These are phyloP conservation scores for Rutidosis leptorrhynchoides DNA, from an alignment of 129 eudicot genomes.

Conservation along the genomic window DNA sequence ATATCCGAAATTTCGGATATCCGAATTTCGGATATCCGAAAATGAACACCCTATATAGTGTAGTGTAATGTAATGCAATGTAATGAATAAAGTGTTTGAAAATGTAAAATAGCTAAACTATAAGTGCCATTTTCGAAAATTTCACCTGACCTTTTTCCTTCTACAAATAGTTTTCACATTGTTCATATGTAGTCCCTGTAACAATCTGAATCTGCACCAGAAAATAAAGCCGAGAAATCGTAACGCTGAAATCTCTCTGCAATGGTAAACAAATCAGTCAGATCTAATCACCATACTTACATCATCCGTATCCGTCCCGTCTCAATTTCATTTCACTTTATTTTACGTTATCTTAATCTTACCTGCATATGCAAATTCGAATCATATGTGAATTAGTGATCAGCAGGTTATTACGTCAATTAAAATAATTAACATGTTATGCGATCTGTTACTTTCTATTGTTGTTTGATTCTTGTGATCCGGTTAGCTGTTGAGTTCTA, in stretches of 20 bases:
- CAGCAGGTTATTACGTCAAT: background rate
- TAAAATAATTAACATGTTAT: background rate
- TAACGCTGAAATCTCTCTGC: background rate
- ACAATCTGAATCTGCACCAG: conserved; percentile 31
- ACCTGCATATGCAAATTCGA: conserved; percentile 18
- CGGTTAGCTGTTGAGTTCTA: conserved; percentile 8
- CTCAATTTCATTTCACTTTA: background rate
- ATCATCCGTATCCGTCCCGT: background rate
- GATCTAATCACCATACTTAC: conserved; percentile 7
- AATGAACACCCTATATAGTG: too few relatives aligned
- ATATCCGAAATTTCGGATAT: too few relatives aligned
- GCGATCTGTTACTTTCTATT: conserved; percentile 22
- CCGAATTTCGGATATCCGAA: too few relatives aligned
- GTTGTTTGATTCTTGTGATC: conserved; percentile 14
- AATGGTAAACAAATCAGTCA: background rate
- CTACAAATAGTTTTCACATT: conserved; percentile 21
- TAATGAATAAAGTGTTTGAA: background rate
- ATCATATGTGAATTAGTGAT: conserved; percentile 20
- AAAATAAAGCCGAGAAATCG: conserved; percentile 20
- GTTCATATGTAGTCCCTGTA: conserved; percentile 11
- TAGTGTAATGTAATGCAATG: too few relatives aligned
- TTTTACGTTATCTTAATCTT: conserved; percentile 11
- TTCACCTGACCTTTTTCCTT: background rate
- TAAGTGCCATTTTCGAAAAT: conserved; percentile 3
- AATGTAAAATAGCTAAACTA: background rate